Conservation (phyloP, 148 eudicot genomes). For the Chenopodium formosanum region DNA sequence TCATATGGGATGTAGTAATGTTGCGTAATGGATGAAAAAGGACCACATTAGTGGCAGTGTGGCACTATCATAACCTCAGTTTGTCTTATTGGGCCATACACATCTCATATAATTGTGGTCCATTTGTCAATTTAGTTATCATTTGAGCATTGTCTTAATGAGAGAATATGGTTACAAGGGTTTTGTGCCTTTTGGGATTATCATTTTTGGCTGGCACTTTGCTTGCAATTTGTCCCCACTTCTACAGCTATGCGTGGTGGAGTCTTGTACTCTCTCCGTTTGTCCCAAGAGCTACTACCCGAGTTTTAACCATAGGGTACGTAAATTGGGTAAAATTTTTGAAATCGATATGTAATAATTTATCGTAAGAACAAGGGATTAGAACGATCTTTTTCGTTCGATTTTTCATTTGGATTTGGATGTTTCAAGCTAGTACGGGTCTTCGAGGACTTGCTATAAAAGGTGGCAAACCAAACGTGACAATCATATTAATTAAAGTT, state of each 20-base stretch:
- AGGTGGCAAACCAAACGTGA: too few relatives aligned
- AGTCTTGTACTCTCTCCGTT: not conserved
- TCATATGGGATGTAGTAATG: conserved; percentile 1
- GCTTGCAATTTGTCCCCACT: conserved; percentile 1
- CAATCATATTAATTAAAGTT: too few relatives aligned
- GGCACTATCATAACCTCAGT: conserved; percentile 21
- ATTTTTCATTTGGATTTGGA: too few relatives aligned
- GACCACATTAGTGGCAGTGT: conserved; percentile 24
- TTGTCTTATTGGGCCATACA: conserved; percentile 35
- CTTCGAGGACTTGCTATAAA: too few relatives aligned
- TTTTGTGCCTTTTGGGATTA: conserved; percentile 12
- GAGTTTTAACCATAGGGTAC: too few relatives aligned
- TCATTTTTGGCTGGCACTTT: not conserved
- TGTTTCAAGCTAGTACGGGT: too few relatives aligned
- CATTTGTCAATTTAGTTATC: conserved; percentile 10
- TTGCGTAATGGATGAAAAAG: conserved; percentile 11
- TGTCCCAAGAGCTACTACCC: not conserved
- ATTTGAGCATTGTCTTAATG: not conserved
- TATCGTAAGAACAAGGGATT: too few relatives aligned
- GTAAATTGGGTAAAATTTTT: too few relatives aligned
- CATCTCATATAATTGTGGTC: conserved; percentile 25
- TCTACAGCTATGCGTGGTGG: not conserved
- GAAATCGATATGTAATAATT: too few relatives aligned
- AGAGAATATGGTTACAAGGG: not conserved
- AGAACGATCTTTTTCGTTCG: too few relatives aligned